Conservation (phyloP, 768 basidiomycete genomes). For the Leccinum ochraceum region DNA sequence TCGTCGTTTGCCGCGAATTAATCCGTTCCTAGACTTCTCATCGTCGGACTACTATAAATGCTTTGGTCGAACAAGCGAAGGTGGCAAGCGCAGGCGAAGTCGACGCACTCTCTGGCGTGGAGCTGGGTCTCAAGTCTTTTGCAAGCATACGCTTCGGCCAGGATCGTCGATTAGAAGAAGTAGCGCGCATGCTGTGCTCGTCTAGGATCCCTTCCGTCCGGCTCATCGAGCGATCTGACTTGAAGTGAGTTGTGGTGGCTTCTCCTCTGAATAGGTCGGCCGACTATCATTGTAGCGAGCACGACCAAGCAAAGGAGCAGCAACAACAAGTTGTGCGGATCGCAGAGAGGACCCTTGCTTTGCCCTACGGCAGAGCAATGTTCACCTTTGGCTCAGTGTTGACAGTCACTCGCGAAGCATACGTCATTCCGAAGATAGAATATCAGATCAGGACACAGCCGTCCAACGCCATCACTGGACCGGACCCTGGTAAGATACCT, state of each 20-base stretch:
- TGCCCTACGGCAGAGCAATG: conserved; percentile 88
- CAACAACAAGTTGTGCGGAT: conserved; percentile 79
- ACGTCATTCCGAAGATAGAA: conserved; percentile 78
- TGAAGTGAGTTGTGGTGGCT: conserved; percentile 50
- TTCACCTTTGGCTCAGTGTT: conserved; percentile 87
- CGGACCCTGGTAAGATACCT: conserved; percentile 73
- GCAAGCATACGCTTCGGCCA: conserved; percentile 86
- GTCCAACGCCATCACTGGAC: conserved; percentile 59
- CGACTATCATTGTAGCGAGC: conserved; percentile 58
- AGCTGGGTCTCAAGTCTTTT: conserved; percentile 70
- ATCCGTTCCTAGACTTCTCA: conserved; percentile 45
- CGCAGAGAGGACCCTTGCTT: conserved; percentile 84
- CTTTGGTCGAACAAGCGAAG: conserved; percentile 52
- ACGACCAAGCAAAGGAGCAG: conserved; percentile 84
- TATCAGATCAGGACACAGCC: conserved; percentile 75
- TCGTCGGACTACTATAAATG: conserved; percentile 51
- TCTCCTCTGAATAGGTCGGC: not conserved
- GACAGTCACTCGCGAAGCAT: conserved; percentile 75
- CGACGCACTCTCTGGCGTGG: conserved; percentile 66
- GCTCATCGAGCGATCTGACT: conserved; percentile 64
- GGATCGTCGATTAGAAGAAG: conserved; percentile 89
- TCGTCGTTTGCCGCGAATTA: conserved; percentile 3
- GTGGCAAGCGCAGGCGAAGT: conserved; percentile 54
- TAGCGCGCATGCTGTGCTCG: conserved; percentile 87
- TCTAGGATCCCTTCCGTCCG: conserved; percentile 67